A percentile compares a stretch with the other conserved stretches of the same genome.
These are phyloP conservation scores for Dicorynia guianensis DNA, from an alignment of 306 rosid genomes.

Conservation along the genomic window DNA sequence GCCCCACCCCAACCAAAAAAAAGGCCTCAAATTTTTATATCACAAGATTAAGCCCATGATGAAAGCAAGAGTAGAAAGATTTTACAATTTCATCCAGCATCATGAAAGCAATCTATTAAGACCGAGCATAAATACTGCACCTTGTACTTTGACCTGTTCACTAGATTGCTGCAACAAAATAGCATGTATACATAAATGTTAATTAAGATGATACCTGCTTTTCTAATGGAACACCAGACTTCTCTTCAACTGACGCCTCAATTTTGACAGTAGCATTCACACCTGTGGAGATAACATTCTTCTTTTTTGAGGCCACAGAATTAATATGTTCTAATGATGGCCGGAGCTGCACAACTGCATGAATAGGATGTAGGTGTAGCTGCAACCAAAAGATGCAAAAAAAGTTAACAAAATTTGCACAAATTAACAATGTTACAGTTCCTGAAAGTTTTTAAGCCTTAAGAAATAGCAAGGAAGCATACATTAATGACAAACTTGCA, in stretches of 20 bases:
- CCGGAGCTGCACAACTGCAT: constrained; percentile 83
- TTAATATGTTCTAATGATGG: constrained; percentile 71
- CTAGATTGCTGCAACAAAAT: constrained; percentile 19
- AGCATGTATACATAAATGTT: constrained; percentile 13
- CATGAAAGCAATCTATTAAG: too few species aligned
- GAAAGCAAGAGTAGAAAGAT: not conserved
- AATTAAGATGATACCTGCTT: constrained; percentile 60
- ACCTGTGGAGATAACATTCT: constrained; percentile 41
- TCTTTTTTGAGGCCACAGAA: constrained; percentile 65
- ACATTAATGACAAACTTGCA: constrained; percentile 2
- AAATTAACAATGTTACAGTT: constrained; percentile 23
- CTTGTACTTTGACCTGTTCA: constrained; percentile 24
- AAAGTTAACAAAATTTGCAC: constrained; percentile 16
- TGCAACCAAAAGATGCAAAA: constrained; percentile 55
- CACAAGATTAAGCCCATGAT: not conserved
- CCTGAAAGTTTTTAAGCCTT: constrained; percentile 26
- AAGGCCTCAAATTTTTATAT: not conserved
- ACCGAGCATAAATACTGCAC: not conserved
- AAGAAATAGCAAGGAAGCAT: constrained; percentile 23
- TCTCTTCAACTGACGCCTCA: constrained; percentile 61
- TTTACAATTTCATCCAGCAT: not conserved
- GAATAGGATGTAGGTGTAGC: constrained; percentile 88
- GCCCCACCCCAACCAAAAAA: too few species aligned
- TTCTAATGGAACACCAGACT: constrained; percentile 57
- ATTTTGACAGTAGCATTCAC: constrained; percentile 55